Evolutionary conservation across 2,329 filamentous ascomycete species (phyloP).

Genomic region (Exophiala xenobiotica): DNA sequence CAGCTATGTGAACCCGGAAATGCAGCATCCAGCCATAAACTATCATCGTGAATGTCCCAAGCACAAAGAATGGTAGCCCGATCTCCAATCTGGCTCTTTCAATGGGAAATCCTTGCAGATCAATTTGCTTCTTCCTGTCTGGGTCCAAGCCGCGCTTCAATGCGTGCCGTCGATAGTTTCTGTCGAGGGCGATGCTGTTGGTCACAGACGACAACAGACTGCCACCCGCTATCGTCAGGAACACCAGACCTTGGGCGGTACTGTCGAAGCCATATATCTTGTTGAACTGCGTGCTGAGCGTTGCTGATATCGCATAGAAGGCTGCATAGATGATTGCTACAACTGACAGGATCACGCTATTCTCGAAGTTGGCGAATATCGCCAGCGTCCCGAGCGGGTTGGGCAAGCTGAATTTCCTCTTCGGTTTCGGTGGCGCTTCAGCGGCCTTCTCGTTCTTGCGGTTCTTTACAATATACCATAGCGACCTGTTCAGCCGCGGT

Average conservation of each 20-base stretch:
- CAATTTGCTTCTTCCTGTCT: constrained; percentile 9
- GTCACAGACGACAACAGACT: constrained; percentile 27
- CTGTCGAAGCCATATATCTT: constrained; percentile 48
- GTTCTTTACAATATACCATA: constrained; percentile 18
- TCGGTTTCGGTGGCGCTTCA: not conserved
- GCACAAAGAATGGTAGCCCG: constrained; percentile 41
- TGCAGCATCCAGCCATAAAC: constrained; percentile 46
- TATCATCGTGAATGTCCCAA: constrained; percentile 36
- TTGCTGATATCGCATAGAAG: constrained; percentile 42
- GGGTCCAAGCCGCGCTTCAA: constrained; percentile 35
- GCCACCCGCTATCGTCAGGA: constrained; percentile 30
- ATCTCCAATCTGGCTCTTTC: constrained; percentile 45
- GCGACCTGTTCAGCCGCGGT: constrained; percentile 36
- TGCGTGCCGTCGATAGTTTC: constrained; percentile 43
- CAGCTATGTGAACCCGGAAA: constrained; percentile 35
- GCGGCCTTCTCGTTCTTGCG: not conserved
- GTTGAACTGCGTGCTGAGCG: constrained; percentile 36
- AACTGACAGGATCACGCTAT: constrained; percentile 51
- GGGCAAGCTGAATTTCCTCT: not conserved
- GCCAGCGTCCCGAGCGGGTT: constrained; percentile 35
- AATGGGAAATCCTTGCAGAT: constrained; percentile 42
- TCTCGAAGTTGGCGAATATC: constrained; percentile 46
- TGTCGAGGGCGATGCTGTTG: constrained; percentile 34
- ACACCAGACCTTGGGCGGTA: constrained; percentile 43
- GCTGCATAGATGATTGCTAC: constrained; percentile 54